Percentiles rank a stretch among this genome's conserved stretches.
Evolutionary conservation across 2,329 filamentous ascomycete genomes (phyloP).

Genomic region (Chalaropsis thielavioides): DNA sequence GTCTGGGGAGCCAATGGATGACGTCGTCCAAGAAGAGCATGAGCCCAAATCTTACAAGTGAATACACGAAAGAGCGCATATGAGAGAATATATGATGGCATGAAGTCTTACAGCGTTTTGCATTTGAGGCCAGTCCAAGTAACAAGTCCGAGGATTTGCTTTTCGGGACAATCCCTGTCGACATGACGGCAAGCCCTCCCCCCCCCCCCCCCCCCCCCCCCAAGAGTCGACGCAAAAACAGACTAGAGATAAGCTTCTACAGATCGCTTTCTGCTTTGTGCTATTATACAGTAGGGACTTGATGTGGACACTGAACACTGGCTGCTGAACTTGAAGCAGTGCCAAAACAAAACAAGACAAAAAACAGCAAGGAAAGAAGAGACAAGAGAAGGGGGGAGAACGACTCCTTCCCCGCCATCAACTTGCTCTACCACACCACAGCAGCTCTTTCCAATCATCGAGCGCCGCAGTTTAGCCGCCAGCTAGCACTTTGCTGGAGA

Average conservation of each 20-base stretch:
- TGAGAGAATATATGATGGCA: neutral
- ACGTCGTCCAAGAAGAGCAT: too few species aligned
- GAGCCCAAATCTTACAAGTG: too few species aligned
- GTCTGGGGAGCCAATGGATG: too few species aligned
- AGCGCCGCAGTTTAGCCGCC: neutral
- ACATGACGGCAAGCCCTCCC: neutral
- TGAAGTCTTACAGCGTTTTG: neutral
- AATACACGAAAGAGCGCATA: too few species aligned
- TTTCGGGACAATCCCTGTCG: neutral
- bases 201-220: too few species aligned
- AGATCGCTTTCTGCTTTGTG: neutral
- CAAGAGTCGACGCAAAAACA: neutral
- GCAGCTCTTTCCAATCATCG: too few species aligned
- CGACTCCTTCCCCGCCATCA: too few species aligned
- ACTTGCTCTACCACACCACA: too few species aligned
- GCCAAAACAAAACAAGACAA: too few species aligned
- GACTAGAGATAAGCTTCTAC: neutral
- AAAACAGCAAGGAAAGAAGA: too few species aligned
- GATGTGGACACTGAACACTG: neutral
- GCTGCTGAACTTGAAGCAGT: neutral
- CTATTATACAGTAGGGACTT: neutral
- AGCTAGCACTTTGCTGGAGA: too few species aligned
- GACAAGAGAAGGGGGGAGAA: too few species aligned
- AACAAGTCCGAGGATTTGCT: neutral
- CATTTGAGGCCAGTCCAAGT: neutral